Percentiles rank a stretch among this genome's conserved stretches.
phyloP scores from a whole-genome alignment of 371 early-diverging fungal species.

The Sporodiniella umbellata region DNA sequence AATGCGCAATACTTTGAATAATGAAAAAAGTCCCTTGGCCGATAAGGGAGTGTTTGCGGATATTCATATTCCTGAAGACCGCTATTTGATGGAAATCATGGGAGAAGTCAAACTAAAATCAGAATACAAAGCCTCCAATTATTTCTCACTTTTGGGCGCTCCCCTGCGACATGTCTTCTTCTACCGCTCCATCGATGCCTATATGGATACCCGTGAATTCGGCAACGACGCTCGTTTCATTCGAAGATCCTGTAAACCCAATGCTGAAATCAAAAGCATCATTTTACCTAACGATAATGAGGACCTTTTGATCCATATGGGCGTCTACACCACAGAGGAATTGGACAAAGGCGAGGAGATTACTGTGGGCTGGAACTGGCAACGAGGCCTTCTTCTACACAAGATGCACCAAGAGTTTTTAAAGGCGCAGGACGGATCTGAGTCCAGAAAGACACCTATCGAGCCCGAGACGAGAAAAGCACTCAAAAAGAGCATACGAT shows the following conservation, averaged over 20 bases:
- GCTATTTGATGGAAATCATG: slow-evolving; percentile 69
- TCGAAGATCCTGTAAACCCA: slow-evolving; percentile 71
- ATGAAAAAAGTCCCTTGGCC: slow-evolving; percentile 8
- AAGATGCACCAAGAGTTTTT: slow-evolving; percentile 30
- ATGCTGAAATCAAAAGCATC: slow-evolving; percentile 68
- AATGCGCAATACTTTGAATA: slow-evolving; percentile 14
- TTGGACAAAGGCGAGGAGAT: slow-evolving; percentile 72
- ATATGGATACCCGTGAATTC: slow-evolving; percentile 71
- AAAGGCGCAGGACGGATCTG: slow-evolving; percentile 29
- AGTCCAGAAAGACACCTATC: background rate
- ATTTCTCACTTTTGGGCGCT: slow-evolving; percentile 58
- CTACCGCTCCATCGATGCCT: slow-evolving; percentile 68
- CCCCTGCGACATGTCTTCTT: slow-evolving; percentile 70
- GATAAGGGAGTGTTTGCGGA: slow-evolving; percentile 72
- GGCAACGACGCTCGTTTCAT: slow-evolving; percentile 71
- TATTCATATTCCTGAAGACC: slow-evolving; percentile 48
- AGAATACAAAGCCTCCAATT: slow-evolving; percentile 61
- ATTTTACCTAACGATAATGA: slow-evolving; percentile 45
- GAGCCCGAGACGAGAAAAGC: slow-evolving; percentile 8
- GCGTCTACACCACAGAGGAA: slow-evolving; percentile 60
- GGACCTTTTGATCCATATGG: slow-evolving; percentile 61
- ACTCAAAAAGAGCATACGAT: slow-evolving; percentile 32
- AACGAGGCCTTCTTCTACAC: slow-evolving; percentile 48
- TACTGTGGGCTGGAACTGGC: slow-evolving; percentile 75
- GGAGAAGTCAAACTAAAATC: slow-evolving; percentile 72